Conservation (phyloP, 192 early-diverging fungal species). For the Phycomyces blakesleeanus region DNA sequence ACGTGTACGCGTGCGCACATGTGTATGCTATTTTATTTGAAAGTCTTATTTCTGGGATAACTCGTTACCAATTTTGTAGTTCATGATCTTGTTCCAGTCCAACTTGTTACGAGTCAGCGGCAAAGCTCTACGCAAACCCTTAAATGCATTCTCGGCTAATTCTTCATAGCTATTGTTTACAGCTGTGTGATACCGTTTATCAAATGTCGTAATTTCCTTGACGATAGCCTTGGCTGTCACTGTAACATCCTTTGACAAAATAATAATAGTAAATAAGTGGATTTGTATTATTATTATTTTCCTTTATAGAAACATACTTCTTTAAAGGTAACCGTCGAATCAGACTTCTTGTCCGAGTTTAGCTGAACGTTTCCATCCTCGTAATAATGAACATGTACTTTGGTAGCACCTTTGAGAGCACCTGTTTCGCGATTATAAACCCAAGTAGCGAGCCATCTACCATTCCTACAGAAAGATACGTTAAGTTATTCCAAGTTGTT, state of each 20-base stretch:
- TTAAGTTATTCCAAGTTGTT: neutral
- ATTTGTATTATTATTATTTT: no score
- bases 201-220: conserved; percentile 63
- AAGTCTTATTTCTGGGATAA: conserved; percentile 31
- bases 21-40: no score
- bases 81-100: conserved; percentile 85
- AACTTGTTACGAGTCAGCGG: conserved; percentile 91
- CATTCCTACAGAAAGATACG: conserved; percentile 62
- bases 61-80: conserved; percentile 54
- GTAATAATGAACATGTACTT: conserved; percentile 94
- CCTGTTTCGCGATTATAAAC: conserved; percentile 51
- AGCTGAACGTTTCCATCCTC: conserved; percentile 99
- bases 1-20: no score
- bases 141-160: conserved; percentile 86
- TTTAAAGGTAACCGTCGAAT: conserved; percentile 22
- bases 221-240: conserved; percentile 50
- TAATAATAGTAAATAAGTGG: neutral
- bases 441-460: conserved; percentile 89
- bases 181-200: conserved; percentile 78
- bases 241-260: conserved; percentile 18
- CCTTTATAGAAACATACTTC: no score
- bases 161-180: conserved; percentile 82
- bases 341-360: conserved; percentile 70
- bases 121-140: conserved; percentile 80
- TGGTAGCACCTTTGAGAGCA: conserved; percentile 66